These are phyloP conservation scores for Pleurotus salmoneostramineus DNA, from an alignment of 768 basidiomycete species.

Conservation along the genomic window DNA sequence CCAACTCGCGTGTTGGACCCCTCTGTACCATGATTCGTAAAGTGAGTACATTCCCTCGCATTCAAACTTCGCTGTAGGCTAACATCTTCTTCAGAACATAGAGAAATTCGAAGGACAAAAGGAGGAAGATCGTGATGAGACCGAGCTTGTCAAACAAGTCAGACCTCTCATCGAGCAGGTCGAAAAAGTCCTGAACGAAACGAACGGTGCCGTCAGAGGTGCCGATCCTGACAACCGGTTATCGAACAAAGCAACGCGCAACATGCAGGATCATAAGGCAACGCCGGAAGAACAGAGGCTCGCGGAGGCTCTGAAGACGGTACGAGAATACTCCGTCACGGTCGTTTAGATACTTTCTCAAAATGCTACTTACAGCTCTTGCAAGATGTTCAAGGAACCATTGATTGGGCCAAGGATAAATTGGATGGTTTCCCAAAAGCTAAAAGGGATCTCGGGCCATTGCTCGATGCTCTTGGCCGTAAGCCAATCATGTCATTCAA, in stretches of 20 bases:
- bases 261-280: conserved; percentile 30
- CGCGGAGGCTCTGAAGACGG: conserved; percentile 31
- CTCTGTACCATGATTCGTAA: conserved; percentile 32
- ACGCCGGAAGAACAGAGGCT: conserved; percentile 33
- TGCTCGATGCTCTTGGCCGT: conserved; percentile 32
- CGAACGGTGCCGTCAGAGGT: conserved; percentile 29
- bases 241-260: conserved; percentile 28
- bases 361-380: conserved; percentile 18
- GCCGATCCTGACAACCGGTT: conserved; percentile 32
- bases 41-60: conserved; percentile 12
- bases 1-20: conserved; percentile 24
- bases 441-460: conserved; percentile 31
- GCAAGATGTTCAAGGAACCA: conserved; percentile 32
- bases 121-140: conserved; percentile 31
- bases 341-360: neutral
- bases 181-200: conserved; percentile 33
- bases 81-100: conserved; percentile 23
- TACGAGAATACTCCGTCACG: conserved; percentile 10
- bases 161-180: conserved; percentile 32
- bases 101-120: conserved; percentile 28
- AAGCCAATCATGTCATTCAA: conserved; percentile 9
- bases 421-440: conserved; percentile 32
- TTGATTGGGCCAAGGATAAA: conserved; percentile 34
- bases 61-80: no score
- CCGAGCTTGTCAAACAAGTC: conserved; percentile 29